A percentile compares a stretch with the other conserved stretches of the same genome.
These are phyloP conservation scores for Yarrowia bubula DNA, from an alignment of 805 yeast species.

Conservation along the genomic window DNA sequence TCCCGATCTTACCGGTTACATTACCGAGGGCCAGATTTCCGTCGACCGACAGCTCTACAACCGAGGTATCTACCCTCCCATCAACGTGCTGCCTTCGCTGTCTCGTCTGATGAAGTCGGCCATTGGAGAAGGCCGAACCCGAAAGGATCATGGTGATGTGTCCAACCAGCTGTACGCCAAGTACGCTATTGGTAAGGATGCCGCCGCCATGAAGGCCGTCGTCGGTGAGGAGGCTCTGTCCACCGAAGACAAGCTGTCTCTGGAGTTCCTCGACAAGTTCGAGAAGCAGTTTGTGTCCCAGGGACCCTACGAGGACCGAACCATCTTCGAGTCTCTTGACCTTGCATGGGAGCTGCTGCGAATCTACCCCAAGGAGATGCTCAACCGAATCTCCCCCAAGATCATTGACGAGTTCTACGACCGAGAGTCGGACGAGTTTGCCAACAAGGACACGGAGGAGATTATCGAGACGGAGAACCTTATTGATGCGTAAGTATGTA, in stretches of 20 bases:
- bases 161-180: slow-evolving; percentile 98
- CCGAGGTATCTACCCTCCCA: slow-evolving; percentile 98
- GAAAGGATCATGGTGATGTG: slow-evolving; percentile 99
- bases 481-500: slow-evolving; percentile 40
- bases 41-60: slow-evolving; percentile 94
- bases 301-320: slow-evolving; percentile 96
- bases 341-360: slow-evolving; percentile 98
- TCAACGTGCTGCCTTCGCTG: slow-evolving; percentile 94
- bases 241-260: slow-evolving; percentile 93
- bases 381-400: slow-evolving; percentile 98
- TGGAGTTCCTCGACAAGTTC: slow-evolving; percentile 96
- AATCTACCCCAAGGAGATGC: slow-evolving; percentile 98
- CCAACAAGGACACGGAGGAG: slow-evolving; percentile 37
- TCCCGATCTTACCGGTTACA: slow-evolving; percentile 99
- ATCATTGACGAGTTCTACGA: slow-evolving; percentile 93
- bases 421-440: slow-evolving; percentile 58
- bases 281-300: slow-evolving; percentile 94
- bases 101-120: slow-evolving; percentile 99
- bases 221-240: slow-evolving; percentile 99
- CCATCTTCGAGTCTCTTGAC: slow-evolving; percentile 91
- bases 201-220: slow-evolving; percentile 99
- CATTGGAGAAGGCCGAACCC: slow-evolving; percentile 99
- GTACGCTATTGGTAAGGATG: slow-evolving; percentile 99
- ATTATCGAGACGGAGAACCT: slow-evolving; percentile 37
- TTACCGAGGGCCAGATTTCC: slow-evolving; percentile 98